Evolutionary conservation across 495 filamentous ascomycete genomes (phyloP), one percentile per base, ranked within the genome.

Genomic region (Chlorociboria aeruginascens): DNA sequence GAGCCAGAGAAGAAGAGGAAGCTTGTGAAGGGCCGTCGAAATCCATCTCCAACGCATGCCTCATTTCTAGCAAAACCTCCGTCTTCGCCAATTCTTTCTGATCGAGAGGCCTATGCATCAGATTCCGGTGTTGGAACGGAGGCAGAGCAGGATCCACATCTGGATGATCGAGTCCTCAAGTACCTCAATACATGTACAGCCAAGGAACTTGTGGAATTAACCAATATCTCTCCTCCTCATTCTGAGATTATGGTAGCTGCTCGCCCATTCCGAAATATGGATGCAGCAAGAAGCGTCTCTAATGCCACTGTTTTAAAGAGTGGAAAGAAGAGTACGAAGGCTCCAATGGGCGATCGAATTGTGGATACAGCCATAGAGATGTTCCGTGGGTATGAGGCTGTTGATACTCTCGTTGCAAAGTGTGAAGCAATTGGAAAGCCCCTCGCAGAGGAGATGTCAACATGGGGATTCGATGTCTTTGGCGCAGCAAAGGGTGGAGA

Each of bases 111-210:
- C 1, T 76, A 76, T 33, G 74, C 68, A 29, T 51, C 52, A 1
- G 49, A 52, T 25, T 56, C 67, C 4, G 69, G 65, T 29, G 45
- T 61, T 9, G 62, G 51, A 11, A 58, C 65, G 43, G 68, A 65
- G 13, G 32, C 46, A 7, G 64, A 63, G 12, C 51, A 54, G 20
- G 65, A 66, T 49, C 59, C 61, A 8, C 64, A 66, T 28, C 49
- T 79, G 33, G 76, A 83, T 17, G 48, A 46, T 6, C 76, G 74
- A 41, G 77, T 95, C 1, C 66, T 97, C 13, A 71, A 77, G 0
- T 94, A 86, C 60, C 78, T 98, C 64, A 97, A 98, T 59, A 80
- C 71, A 0, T 92, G 86, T 63, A 72, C 75, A 3, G 64, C 69
- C 12, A 70, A 79, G 25, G 81, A 86, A 40, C 72, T 98, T 13